Conservation (phyloP, 805 yeast species). For the Barnettozyma vustinii region DNA sequence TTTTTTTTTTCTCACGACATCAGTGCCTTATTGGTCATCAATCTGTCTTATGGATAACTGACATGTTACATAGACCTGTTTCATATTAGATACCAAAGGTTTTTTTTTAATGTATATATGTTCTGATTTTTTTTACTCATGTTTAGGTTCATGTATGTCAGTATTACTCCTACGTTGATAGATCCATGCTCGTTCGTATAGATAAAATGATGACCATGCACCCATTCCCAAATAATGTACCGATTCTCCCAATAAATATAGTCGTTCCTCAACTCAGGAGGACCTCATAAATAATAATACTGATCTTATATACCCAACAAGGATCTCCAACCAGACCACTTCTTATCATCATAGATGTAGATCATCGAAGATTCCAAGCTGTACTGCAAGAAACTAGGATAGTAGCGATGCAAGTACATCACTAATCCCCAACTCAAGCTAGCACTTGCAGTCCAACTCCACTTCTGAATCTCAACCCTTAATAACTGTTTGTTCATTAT, state of each 20-base stretch:
- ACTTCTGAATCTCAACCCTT: slow-evolving; percentile 24
- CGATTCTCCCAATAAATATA: too few relatives aligned
- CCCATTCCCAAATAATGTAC: too few relatives aligned
- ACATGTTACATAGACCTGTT: not conserved
- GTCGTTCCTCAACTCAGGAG: too few relatives aligned
- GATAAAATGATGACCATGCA: too few relatives aligned
- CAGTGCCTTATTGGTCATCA: not conserved
- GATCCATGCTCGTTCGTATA: too few relatives aligned
- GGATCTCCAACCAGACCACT: slow-evolving; percentile 43
- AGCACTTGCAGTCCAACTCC: slow-evolving; percentile 56
- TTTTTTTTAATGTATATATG: slow-evolving; percentile 1
- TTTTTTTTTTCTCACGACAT: slow-evolving; percentile 1
- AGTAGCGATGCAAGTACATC: slow-evolving; percentile 62
- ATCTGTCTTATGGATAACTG: not conserved
- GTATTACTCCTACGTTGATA: not conserved
- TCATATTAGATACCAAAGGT: not conserved
- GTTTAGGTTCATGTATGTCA: not conserved
- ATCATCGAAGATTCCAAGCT: slow-evolving; percentile 65
- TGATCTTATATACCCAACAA: slow-evolving; percentile 34
- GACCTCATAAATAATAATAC: not conserved
- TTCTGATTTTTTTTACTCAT: not conserved
- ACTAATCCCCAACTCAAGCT: slow-evolving; percentile 68
- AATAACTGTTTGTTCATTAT: slow-evolving; percentile 10
- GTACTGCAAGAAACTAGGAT: slow-evolving; percentile 57
- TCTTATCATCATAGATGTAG: slow-evolving; percentile 59